Evolutionary conservation across 148 eudicot genomes (phyloP).

Genomic region (Chenopodium formosanum): DNA sequence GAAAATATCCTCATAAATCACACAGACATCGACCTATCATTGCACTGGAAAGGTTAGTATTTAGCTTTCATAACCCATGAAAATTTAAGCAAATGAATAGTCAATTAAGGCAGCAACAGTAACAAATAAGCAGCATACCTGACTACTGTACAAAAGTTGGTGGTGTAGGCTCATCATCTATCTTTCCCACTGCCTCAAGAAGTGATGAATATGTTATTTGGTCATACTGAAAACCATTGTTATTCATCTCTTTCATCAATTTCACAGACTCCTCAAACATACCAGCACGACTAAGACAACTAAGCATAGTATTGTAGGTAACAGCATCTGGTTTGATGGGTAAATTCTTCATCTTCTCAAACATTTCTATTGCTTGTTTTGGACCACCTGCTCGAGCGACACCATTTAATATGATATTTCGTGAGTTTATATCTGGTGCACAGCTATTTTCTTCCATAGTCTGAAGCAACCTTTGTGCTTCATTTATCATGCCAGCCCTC

Average conservation of each 20-base stretch:
- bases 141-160: slow-evolving; percentile 15
- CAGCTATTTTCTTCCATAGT: slow-evolving; percentile 84
- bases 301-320: slow-evolving; percentile 84
- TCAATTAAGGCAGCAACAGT: neutral
- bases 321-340: slow-evolving; percentile 70
- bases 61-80: neutral
- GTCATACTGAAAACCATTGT: slow-evolving; percentile 75
- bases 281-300: slow-evolving; percentile 92
- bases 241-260: slow-evolving; percentile 82
- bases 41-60: neutral
- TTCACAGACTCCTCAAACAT: slow-evolving; percentile 97
- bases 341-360: slow-evolving; percentile 66
- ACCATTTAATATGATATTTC: slow-evolving; percentile 82
- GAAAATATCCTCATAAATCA: neutral
- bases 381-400: slow-evolving; percentile 78
- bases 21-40: neutral
- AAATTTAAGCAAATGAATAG: neutral
- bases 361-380: slow-evolving; percentile 64
- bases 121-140: slow-evolving; percentile 12
- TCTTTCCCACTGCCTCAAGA: slow-evolving; percentile 91
- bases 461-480: slow-evolving; percentile 64
- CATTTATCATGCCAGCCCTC: slow-evolving; percentile 73
- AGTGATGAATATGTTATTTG: slow-evolving; percentile 81
- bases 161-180: slow-evolving; percentile 55
- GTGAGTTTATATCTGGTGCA: slow-evolving; percentile 69